Base-by-base conservation (phyloP, 768 basidiomycete species). In the Mycena amicta region DNA sequence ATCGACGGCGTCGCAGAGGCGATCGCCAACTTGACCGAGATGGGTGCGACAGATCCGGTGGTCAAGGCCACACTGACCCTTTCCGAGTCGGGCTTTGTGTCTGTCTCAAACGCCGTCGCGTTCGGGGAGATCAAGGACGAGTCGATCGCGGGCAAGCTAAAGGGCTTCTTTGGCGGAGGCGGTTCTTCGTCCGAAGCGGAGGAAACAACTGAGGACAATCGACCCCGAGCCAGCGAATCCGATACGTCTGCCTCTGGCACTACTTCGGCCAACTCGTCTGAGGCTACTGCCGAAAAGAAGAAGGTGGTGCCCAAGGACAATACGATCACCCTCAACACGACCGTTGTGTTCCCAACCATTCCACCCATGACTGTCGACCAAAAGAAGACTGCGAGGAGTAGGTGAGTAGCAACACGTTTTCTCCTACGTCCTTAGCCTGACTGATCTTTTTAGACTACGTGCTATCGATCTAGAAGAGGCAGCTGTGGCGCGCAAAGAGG, bases 1-100 rank as follows among this genome's bases (percentile, higher is more conserved):
- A 79, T 98, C 57, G 72, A 69, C 26, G 92, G 90, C 30, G 84
- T 98, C 49, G 74, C 80, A 2, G 86, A 90, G 61, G 93, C 93
- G 2, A 73, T 95, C 22, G 82, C 75, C 29, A 97, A 95, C 71
- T 80, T 98, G 50, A 95, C 94, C 15, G 89, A 90, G 47, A 83
- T 84, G 1, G 92, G 91, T 8, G 90, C 87, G 12, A 71, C 83
- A 25, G 92, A 95, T 66, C 91, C 94, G 2, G 84, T 94, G 15
- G 81, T 98, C 66, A 95, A 94, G 71, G 88, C 93, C 18, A 93
- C 91, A 0, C 74, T 98, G 51, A 76, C 84, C 26, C 78, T 98
- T 39, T 92, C 92, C 37, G 92, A 95, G 52, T 92, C 92, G 50
- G 94, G 95, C 5, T 89, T 98, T 66, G 77, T 93, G 4, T 86